These are phyloP conservation scores for Auriscalpium vulgare DNA, from an alignment of 768 basidiomycete genomes.

Conservation along the genomic window DNA sequence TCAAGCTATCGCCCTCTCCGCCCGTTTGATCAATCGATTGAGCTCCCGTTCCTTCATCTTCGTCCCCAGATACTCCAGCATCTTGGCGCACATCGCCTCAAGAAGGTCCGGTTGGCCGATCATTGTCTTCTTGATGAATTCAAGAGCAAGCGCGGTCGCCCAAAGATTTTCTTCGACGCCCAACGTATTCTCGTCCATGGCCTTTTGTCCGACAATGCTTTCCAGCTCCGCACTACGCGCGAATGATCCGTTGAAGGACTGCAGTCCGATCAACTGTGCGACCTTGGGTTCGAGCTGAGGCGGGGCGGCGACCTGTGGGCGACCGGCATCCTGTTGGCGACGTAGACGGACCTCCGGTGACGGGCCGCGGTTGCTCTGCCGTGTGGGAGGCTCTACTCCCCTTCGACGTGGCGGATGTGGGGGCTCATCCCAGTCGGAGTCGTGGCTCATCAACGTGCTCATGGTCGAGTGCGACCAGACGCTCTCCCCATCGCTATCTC, in stretches of 20 bases:
- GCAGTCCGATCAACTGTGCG: constrained; percentile 29
- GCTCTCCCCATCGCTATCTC: constrained; percentile 25
- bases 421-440: constrained; percentile 20
- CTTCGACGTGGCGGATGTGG: constrained; percentile 20
- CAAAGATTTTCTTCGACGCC: constrained; percentile 31
- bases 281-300: constrained; percentile 21
- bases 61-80: constrained; percentile 28
- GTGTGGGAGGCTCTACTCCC: constrained; percentile 21
- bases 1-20: neutral
- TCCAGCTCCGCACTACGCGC: constrained; percentile 22
- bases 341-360: neutral
- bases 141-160: constrained; percentile 41
- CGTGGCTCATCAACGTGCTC: constrained; percentile 35
- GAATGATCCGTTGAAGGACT: constrained; percentile 44
- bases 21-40: neutral
- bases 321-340: constrained; percentile 12
- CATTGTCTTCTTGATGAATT: constrained; percentile 35
- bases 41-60: neutral
- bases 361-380: neutral
- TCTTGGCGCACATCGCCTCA: constrained; percentile 34
- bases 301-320: constrained; percentile 21
- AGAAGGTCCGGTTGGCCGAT: constrained; percentile 32
- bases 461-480: constrained; percentile 35
- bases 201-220: constrained; percentile 28
- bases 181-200: constrained; percentile 24